Evolutionary conservation across 148 eudicot genomes (phyloP).

Genomic region (Diospyros kaki): DNA sequence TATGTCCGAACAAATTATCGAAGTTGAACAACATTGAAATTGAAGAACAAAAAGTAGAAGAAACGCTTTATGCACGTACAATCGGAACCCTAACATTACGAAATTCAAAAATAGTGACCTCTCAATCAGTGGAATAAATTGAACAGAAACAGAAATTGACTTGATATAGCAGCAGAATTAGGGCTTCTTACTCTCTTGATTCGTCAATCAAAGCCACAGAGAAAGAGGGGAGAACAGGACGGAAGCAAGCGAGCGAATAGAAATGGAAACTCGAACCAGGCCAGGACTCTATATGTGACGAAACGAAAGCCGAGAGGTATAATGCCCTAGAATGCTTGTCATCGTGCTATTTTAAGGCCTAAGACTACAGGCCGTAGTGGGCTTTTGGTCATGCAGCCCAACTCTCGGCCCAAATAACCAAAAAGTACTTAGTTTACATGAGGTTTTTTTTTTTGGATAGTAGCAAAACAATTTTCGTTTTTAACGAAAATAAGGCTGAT

Average conservation of each 20-base stretch:
- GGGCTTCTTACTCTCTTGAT: neutral
- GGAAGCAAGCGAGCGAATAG: no score
- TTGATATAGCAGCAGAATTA: no score
- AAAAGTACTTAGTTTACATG: no score
- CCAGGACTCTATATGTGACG: neutral
- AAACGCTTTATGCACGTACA: neutral
- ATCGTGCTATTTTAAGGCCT: neutral
- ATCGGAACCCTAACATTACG: neutral
- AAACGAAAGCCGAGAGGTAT: neutral
- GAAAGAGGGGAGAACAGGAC: neutral
- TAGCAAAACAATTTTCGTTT: no score
- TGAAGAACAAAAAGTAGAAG: neutral
- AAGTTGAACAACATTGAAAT: neutral
- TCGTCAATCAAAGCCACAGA: neutral
- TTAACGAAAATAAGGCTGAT: no score
- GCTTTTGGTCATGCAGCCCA: neutral
- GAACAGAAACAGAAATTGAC: neutral
- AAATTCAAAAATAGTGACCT: neutral
- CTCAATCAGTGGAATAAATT: neutral
- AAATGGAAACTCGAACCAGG: neutral
- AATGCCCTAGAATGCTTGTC: slow-evolving; percentile 12
- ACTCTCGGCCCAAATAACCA: no score
- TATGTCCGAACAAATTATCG: no score
- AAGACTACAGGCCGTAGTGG: neutral
- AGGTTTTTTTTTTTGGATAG: no score